phyloP scores from a whole-genome alignment of 2,329 filamentous ascomycete genomes.

The Cladophialophora bantiana region DNA sequence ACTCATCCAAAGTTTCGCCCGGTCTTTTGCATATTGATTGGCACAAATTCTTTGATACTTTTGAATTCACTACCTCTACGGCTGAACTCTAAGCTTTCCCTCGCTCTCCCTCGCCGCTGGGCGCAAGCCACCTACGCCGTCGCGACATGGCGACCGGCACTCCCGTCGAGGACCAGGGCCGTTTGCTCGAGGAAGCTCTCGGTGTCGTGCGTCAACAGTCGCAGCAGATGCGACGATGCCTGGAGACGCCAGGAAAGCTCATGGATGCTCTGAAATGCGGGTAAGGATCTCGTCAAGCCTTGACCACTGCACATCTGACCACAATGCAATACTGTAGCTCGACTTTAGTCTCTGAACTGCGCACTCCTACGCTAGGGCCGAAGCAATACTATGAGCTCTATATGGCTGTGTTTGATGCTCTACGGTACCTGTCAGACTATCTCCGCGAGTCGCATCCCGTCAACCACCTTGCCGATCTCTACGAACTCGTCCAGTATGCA shows the following conservation, averaged over 20 bases:
- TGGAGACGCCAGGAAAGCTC: slow-evolving; percentile 96
- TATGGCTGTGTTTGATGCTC: slow-evolving; percentile 97
- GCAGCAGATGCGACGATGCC: slow-evolving; percentile 93
- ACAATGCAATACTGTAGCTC: slow-evolving; percentile 66
- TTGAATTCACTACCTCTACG: not conserved
- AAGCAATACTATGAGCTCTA: slow-evolving; percentile 99
- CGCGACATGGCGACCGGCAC: slow-evolving; percentile 37
- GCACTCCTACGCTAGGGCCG: slow-evolving; percentile 94
- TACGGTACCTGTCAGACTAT: slow-evolving; percentile 95
- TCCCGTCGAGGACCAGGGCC: slow-evolving; percentile 77
- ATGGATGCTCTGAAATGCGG: slow-evolving; percentile 99
- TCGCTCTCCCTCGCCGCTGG: slow-evolving; percentile 22
- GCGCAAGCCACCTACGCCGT: slow-evolving; percentile 23
- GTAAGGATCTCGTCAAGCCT: slow-evolving; percentile 62
- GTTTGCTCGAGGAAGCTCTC: slow-evolving; percentile 95
- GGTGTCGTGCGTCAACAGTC: slow-evolving; percentile 97
- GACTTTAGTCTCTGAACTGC: slow-evolving; percentile 96
- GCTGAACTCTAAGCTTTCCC: not conserved
- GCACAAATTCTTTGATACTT: slow-evolving; percentile 1
- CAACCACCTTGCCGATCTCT: slow-evolving; percentile 96
- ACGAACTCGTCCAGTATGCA: slow-evolving; percentile 97
- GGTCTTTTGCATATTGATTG: slow-evolving; percentile 6
- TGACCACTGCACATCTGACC: slow-evolving; percentile 34
- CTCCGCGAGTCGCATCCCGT: slow-evolving; percentile 96
- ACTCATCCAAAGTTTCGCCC: not conserved